A percentile compares a stretch with the other conserved stretches of the same genome.
Conservation (phyloP, 495 filamentous ascomycete species). For the Talaromyces ruber region DNA sequence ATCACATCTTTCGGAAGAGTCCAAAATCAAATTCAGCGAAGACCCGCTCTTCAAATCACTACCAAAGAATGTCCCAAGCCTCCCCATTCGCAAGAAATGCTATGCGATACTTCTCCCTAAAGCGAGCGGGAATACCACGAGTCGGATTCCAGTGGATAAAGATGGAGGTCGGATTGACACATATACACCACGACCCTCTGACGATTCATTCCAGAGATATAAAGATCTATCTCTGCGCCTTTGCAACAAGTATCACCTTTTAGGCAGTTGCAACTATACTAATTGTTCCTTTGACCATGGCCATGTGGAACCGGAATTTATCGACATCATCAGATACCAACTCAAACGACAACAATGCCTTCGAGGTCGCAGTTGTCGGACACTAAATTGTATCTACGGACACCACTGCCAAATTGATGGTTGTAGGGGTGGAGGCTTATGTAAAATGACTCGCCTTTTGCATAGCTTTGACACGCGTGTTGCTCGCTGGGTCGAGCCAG, state of each 20-base stretch:
- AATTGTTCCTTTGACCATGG: slow-evolving; percentile 31
- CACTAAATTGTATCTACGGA: slow-evolving; percentile 32
- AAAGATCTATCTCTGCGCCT: slow-evolving; percentile 25
- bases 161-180: slow-evolving; percentile 34
- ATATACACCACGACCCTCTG: slow-evolving; percentile 17
- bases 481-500: slow-evolving; percentile 19
- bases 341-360: slow-evolving; percentile 29
- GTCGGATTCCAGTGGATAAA: slow-evolving; percentile 35
- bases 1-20: not conserved
- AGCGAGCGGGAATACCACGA: slow-evolving; percentile 15
- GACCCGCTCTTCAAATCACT: not conserved
- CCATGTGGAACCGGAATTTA: slow-evolving; percentile 21
- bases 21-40: not conserved
- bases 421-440: slow-evolving; percentile 27
- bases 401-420: slow-evolving; percentile 37
- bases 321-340: slow-evolving; percentile 28
- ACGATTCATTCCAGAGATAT: slow-evolving; percentile 23
- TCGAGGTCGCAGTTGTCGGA: slow-evolving; percentile 24
- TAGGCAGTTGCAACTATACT: slow-evolving; percentile 25
- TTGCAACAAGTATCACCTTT: slow-evolving; percentile 38
- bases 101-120: slow-evolving; percentile 16
- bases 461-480: slow-evolving; percentile 25
- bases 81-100: slow-evolving; percentile 9
- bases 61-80: slow-evolving; percentile 8
- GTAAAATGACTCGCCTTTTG: slow-evolving; percentile 15